These are phyloP conservation scores for Hymenoscyphus linearis DNA, from an alignment of 2,329 filamentous ascomycete species.

Conservation along the genomic window DNA sequence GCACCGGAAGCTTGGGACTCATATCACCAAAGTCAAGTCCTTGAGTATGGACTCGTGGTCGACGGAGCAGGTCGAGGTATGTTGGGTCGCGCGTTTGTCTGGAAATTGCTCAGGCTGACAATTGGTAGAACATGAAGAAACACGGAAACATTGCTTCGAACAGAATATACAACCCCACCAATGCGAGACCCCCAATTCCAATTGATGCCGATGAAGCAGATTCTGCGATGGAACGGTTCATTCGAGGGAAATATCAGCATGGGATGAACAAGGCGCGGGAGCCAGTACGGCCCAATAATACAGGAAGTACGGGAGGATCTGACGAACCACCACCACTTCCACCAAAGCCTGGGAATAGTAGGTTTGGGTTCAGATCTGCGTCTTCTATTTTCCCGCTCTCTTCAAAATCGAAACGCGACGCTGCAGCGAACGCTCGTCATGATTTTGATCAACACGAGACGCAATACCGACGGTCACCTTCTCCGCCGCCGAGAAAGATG, in stretches of 20 bases:
- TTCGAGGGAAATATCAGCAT: conserved; percentile 84
- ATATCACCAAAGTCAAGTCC: conserved; percentile 98
- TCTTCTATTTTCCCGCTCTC: conserved; percentile 46
- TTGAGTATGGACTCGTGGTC: conserved; percentile 98
- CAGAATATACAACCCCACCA: conserved; percentile 81
- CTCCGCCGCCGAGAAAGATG: conserved; percentile 44
- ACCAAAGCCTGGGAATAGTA: conserved; percentile 49
- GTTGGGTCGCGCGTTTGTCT: conserved; percentile 24
- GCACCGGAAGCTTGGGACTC: conserved; percentile 93
- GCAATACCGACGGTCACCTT: conserved; percentile 17
- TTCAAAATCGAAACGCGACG: conserved; percentile 41
- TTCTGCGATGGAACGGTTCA: conserved; percentile 90
- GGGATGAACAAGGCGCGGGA: conserved; percentile 44
- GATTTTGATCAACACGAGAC: conserved; percentile 12
- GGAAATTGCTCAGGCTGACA: conserved; percentile 16
- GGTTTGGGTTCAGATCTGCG: conserved; percentile 60
- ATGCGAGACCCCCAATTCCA: conserved; percentile 76
- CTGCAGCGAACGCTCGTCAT: conserved; percentile 12
- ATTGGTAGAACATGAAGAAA: conserved; percentile 78
- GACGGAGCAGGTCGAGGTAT: conserved; percentile 90
- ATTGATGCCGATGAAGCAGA: conserved; percentile 90
- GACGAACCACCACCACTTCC: conserved; percentile 56
- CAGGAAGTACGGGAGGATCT: conserved; percentile 40
- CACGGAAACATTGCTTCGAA: conserved; percentile 85
- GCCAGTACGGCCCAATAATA: conserved; percentile 35